These are phyloP conservation scores for Smallanthus sonchifolius DNA, from an alignment of 129 eudicot species.

Conservation along the genomic window DNA sequence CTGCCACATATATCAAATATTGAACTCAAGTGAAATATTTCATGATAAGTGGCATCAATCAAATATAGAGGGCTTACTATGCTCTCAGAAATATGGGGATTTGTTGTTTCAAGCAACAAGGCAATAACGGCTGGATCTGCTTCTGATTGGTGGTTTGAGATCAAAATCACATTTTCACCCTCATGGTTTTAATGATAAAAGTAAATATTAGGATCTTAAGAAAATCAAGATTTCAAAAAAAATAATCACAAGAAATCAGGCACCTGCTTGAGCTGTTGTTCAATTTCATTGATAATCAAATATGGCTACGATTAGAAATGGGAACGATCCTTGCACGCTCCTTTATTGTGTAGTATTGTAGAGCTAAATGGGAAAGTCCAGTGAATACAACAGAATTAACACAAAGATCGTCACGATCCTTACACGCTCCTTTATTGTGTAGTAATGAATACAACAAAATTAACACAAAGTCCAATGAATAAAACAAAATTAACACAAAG, in stretches of 20 bases:
- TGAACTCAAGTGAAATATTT: slow-evolving; percentile 12
- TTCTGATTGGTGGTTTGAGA: slow-evolving; percentile 99
- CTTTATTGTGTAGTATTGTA: neutral
- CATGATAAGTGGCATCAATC: neutral
- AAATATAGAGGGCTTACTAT: slow-evolving; percentile 40
- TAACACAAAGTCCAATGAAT: no score
- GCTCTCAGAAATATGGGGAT: slow-evolving; percentile 69
- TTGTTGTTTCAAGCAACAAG: slow-evolving; percentile 68
- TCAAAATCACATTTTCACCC: slow-evolving; percentile 85
- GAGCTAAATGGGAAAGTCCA: neutral
- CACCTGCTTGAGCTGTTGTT: slow-evolving; percentile 77
- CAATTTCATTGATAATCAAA: slow-evolving; percentile 50
- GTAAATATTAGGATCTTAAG: slow-evolving; percentile 22
- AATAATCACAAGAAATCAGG: slow-evolving; percentile 13
- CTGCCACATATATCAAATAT: slow-evolving; percentile 71
- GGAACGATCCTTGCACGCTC: neutral
- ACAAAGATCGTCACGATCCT: no score
- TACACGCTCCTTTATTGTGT: no score
- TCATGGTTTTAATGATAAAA: slow-evolving; percentile 30
- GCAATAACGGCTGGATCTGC: slow-evolving; percentile 98
- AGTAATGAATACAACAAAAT: no score
- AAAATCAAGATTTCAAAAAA: slow-evolving; percentile 11
- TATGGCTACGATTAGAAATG: slow-evolving; percentile 14
- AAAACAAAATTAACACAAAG: no score
- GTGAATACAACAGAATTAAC: neutral